phyloP scores from a whole-genome alignment of 768 basidiomycete species.

The Scleroderma bovista region DNA sequence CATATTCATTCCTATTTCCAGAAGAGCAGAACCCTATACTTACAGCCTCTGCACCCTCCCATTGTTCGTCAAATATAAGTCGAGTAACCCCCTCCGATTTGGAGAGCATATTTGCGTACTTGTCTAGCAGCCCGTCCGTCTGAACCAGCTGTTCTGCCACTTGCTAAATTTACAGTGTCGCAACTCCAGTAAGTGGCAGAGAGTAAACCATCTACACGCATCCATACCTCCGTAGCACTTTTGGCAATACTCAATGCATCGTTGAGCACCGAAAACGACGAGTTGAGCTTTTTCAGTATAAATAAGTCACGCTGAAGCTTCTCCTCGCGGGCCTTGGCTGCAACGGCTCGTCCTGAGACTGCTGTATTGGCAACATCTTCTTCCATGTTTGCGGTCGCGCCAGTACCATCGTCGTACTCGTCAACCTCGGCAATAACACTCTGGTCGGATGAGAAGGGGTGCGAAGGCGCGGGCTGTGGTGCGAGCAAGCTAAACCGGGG shows the following conservation, averaged over 20 bases:
- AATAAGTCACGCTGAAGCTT: constrained; percentile 71
- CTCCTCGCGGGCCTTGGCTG: constrained; percentile 51
- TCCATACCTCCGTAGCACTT: constrained; percentile 63
- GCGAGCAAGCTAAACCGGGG: constrained; percentile 32
- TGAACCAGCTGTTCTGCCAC: constrained; percentile 62
- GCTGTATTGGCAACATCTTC: constrained; percentile 18
- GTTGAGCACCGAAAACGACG: constrained; percentile 61
- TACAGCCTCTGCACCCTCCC: constrained; percentile 71
- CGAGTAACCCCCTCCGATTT: constrained; percentile 65
- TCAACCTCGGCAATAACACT: constrained; percentile 21
- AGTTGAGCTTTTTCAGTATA: constrained; percentile 67
- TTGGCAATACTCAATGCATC: constrained; percentile 60
- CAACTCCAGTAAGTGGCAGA: neutral
- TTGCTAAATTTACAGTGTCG: constrained; percentile 35
- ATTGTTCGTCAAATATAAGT: constrained; percentile 71
- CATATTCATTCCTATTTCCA: neutral
- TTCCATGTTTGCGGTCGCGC: constrained; percentile 4
- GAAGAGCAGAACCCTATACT: constrained; percentile 18
- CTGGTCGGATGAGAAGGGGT: constrained; percentile 16
- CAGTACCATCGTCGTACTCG: constrained; percentile 13
- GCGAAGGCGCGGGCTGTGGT: constrained; percentile 15
- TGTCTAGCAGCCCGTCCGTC: constrained; percentile 69
- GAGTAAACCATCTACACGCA: neutral
- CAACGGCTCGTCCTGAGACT: constrained; percentile 18
- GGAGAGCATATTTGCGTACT: constrained; percentile 64